Base-by-base conservation (phyloP, 2,329 filamentous ascomycete genomes). In the Exophiala mesophila region DNA sequence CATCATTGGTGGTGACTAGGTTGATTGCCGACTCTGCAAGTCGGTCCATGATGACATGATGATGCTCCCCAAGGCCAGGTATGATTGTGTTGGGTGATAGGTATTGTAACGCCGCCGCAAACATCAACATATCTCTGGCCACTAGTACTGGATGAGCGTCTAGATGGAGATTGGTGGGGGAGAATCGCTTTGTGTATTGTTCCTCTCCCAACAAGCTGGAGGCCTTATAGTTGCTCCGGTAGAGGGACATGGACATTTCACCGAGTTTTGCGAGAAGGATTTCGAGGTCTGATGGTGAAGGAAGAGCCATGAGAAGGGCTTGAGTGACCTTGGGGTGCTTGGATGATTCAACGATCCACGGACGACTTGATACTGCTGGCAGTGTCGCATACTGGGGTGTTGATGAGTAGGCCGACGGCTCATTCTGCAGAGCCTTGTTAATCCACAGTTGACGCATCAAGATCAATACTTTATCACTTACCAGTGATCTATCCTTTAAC, bases 271-370 rank as follows among this genome's bases (percentile, higher is more conserved):
- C 54, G 2, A 59, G 40, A 12, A 73, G 65, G 8, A 62, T 32
- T 3, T 63, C 54, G 8, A 70, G 54, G 13, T 71, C 67, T 12
- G 56, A n/a, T 26, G 60, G 45, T 5, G 35, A 59, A 0, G 69
- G 71, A 63, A 69, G 71, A 1, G 53, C 59, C 5, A 55, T 54
- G 3, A 65, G 30, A 8, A 73, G 62, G 1, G 56, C 32, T 18
- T 32, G 21, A 5, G 33, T 18, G n/a, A 37, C 13, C 33, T 39
- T n/a, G 8, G 8, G 5, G 35, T 26, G 28, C n/a, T 38, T 38
- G 18, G 17, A 10, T 21, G 10, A 15, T 26, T 12, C 35, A 10
- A 21, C 19, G 17, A 5, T 31, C 57, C 33, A 18, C 5, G n/a
- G 5, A 5, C n/a, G 29, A 13, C 7, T 13, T 7, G n/a, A 13